Conservation (phyloP, 768 basidiomycete genomes). For the Panus rudis region DNA sequence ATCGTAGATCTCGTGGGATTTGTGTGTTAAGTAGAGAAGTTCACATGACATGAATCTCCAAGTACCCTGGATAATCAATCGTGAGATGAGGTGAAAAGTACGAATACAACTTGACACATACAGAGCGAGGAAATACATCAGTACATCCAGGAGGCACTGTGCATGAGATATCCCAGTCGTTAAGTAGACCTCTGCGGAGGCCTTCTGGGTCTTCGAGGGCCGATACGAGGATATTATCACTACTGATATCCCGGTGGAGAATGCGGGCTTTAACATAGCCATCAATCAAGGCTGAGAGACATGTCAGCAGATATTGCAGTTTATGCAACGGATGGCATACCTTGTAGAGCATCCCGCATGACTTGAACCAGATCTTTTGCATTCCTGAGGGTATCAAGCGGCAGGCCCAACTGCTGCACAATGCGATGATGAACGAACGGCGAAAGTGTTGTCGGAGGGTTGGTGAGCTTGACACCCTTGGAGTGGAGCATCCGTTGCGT, state of each 20-base stretch:
- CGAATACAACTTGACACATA: too few relatives aligned
- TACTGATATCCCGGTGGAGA: constrained; percentile 3
- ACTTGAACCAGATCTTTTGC: constrained; percentile 1
- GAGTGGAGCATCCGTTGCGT: not conserved
- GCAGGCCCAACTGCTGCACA: constrained; percentile 3
- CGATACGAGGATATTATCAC: constrained; percentile 3
- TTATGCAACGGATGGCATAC: not conserved
- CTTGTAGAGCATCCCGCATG: not conserved
- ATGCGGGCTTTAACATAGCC: not conserved
- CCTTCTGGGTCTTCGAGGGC: not conserved
- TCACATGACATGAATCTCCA: constrained; percentile 11
- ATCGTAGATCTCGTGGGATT: constrained; percentile 5
- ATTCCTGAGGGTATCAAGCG: not conserved
- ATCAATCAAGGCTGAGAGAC: not conserved
- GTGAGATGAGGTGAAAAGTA: too few relatives aligned
- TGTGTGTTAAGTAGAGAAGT: not conserved
- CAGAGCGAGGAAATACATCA: too few relatives aligned
- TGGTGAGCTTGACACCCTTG: too few relatives aligned
- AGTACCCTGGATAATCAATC: constrained; percentile 8
- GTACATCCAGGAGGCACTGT: too few relatives aligned
- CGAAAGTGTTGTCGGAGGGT: too few relatives aligned
- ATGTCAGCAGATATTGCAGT: not conserved
- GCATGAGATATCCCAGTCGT: constrained; percentile 9
- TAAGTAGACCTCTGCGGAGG: constrained; percentile 2
- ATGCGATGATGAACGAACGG: constrained; percentile 2